A percentile compares a stretch with the other conserved stretches of the same genome.
Conservation (phyloP, 1,284 basidiomycete species). For the Phlebopus sp. region DNA sequence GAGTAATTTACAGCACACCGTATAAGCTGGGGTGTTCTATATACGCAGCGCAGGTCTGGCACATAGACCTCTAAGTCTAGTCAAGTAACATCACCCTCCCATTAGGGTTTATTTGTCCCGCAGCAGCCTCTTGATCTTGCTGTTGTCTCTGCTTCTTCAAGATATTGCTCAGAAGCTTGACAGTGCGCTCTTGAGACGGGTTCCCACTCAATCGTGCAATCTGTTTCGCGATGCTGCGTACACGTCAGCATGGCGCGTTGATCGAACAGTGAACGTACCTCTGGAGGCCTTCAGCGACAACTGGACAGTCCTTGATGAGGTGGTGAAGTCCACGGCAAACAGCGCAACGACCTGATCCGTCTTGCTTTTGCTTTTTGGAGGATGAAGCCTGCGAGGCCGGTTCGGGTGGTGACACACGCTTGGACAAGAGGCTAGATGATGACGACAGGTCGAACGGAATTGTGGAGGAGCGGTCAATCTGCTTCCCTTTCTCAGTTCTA, state of each 20-base stretch:
- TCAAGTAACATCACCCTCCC: no score
- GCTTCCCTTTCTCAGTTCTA: constrained; percentile 4
- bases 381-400: constrained; percentile 19
- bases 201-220: constrained; percentile 48
- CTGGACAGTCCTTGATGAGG: constrained; percentile 50
- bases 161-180: constrained; percentile 43
- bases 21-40: no score
- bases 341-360: constrained; percentile 33
- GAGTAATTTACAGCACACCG: constrained; percentile 15
- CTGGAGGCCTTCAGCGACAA: constrained; percentile 44
- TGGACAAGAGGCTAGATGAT: constrained; percentile 27
- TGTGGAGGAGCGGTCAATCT: neutral
- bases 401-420: constrained; percentile 37
- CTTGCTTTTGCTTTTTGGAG: constrained; percentile 40
- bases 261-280: constrained; percentile 38
- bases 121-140: constrained; percentile 3
- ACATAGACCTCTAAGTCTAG: no score
- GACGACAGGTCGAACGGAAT: neutral
- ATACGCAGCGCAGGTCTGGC: neutral
- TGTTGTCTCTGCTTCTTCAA: constrained; percentile 39
- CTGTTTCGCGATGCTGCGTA: constrained; percentile 42
- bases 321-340: constrained; percentile 49
- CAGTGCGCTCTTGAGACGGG: constrained; percentile 35
- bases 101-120: neutral
- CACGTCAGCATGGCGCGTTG: constrained; percentile 1